Evolutionary conservation across 352 stramenopile species (phyloP).

Genomic region (Globisporangium splendens): DNA sequence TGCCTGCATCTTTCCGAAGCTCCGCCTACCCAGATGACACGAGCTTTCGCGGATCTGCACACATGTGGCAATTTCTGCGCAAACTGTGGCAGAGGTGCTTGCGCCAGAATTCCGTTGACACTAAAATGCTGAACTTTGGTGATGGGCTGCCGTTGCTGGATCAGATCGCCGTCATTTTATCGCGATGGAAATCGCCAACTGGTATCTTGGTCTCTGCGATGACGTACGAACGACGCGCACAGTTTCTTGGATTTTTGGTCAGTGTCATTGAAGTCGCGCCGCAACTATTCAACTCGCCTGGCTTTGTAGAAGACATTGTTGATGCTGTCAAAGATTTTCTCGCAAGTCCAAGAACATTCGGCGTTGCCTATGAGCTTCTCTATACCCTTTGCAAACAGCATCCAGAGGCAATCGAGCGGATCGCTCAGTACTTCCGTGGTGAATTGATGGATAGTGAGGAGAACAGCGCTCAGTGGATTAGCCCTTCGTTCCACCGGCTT

Average conservation of each 20-base stretch:
- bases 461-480: not conserved
- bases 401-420: not conserved
- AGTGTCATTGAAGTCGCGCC: constrained; percentile 3
- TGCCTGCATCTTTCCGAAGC: constrained; percentile 14
- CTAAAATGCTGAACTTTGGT: not conserved
- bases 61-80: constrained; percentile 28
- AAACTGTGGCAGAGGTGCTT: constrained; percentile 16
- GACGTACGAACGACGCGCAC: constrained; percentile 7
- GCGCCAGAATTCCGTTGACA: not conserved
- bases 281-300: not conserved
- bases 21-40: constrained; percentile 15
- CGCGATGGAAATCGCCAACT: constrained; percentile 7
- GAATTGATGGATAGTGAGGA: not conserved
- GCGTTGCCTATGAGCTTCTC: constrained; percentile 13
- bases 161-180: not conserved
- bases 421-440: constrained; percentile 4
- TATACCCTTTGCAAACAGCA: constrained; percentile 8
- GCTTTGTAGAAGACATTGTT: not conserved
- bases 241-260: constrained; percentile 9
- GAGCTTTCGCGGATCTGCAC: constrained; percentile 25
- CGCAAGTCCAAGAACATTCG: not conserved
- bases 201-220: not conserved
- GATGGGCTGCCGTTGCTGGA: not conserved
- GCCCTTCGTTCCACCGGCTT: constrained; percentile 1
- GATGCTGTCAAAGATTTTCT: constrained; percentile 6